phyloP scores from a whole-genome alignment of 805 yeast genomes.

The Saccharomycopsis olivae region DNA sequence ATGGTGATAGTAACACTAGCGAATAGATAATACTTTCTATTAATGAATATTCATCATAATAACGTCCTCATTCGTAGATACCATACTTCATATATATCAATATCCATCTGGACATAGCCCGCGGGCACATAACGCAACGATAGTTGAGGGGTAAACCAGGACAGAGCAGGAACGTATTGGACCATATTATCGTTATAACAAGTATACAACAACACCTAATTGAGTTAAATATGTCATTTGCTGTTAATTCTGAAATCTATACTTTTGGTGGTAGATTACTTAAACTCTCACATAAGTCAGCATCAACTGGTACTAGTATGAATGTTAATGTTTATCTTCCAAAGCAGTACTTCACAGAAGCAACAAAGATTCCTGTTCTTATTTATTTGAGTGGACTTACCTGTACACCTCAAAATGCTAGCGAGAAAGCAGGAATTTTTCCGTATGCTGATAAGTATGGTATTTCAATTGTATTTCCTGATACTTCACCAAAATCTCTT shows the following conservation, averaged over 20 bases:
- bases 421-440: conserved; percentile 87
- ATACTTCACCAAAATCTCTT: conserved; percentile 91
- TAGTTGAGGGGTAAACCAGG: too few species aligned
- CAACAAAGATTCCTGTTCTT: conserved; percentile 50
- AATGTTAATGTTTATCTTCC: conserved; percentile 80
- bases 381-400: conserved; percentile 82
- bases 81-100: too few species aligned
- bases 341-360: conserved; percentile 28
- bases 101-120: too few species aligned
- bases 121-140: too few species aligned
- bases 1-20: too few species aligned
- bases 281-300: conserved; percentile 69
- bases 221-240: conserved; percentile 3
- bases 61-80: too few species aligned
- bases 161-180: too few species aligned
- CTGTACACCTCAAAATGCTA: conserved; percentile 86
- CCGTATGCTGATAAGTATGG: conserved; percentile 72
- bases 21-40: too few species aligned
- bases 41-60: too few species aligned
- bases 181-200: too few species aligned
- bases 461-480: conserved; percentile 87
- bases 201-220: too few species aligned
- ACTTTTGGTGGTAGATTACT: conserved; percentile 67
- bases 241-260: conserved; percentile 39
- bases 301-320: conserved; percentile 59